A percentile compares a stretch with the other conserved stretches of the same genome.
Conservation (phyloP, 176 grass and related monocot genomes). For the Areca catechu region DNA sequence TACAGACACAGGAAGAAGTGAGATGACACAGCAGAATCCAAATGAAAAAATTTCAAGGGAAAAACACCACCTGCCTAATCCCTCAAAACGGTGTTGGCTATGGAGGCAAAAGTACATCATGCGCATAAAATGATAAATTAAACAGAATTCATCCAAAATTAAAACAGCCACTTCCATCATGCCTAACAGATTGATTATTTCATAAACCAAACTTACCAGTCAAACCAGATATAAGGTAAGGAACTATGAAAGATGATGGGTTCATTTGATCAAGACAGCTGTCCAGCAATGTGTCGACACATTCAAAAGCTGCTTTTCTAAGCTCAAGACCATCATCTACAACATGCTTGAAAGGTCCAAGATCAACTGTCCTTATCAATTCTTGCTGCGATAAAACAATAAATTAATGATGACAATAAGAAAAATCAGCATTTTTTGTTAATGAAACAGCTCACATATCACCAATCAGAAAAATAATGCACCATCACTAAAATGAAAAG, state of each 20-base stretch:
- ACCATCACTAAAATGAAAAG: no score
- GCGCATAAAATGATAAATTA: no score
- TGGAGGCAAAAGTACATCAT: no score
- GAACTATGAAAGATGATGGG: constrained; percentile 73
- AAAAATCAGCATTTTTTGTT: no score
- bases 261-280: constrained; percentile 95
- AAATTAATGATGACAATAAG: background rate
- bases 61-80: no score
- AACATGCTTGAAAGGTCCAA: constrained; percentile 90
- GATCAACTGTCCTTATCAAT: constrained; percentile 80
- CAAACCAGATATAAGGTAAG: constrained; percentile 79
- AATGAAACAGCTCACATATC: no score
- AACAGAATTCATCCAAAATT: background rate
- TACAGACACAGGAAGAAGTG: no score
- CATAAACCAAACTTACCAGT: constrained; percentile 39
- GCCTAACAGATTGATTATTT: background rate
- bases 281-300: constrained; percentile 80
- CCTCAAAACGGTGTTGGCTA: no score
- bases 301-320: constrained; percentile 90
- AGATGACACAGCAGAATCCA: no score
- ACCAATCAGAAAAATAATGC: background rate
- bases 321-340: constrained; percentile 88
- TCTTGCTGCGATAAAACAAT: constrained; percentile 52
- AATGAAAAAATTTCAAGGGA: no score
- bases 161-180: background rate